phyloP scores from a whole-genome alignment of 345 rosid genomes.

The Gynandropsis gynandra region DNA sequence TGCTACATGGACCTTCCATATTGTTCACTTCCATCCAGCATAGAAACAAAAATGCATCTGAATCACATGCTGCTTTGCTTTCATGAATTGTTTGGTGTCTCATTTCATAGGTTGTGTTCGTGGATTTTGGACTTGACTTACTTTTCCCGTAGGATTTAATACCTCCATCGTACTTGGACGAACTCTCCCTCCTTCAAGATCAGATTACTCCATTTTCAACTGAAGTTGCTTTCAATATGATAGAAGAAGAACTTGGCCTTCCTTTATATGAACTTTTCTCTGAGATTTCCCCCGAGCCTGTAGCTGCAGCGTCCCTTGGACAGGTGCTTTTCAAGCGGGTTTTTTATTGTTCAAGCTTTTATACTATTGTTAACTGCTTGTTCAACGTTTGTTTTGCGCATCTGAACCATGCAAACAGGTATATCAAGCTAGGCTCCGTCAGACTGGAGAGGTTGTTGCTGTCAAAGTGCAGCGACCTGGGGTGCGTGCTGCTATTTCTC shows the following conservation, averaged over 20 bases:
- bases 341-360: slow-evolving; percentile 11
- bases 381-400: not conserved
- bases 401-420: slow-evolving; percentile 38
- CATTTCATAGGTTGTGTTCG: slow-evolving; percentile 3
- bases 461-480: slow-evolving; percentile 96
- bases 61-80: not conserved
- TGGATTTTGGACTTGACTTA: slow-evolving; percentile 3
- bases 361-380: slow-evolving; percentile 8
- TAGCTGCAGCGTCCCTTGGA: slow-evolving; percentile 92
- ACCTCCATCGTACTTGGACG: slow-evolving; percentile 79
- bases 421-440: slow-evolving; percentile 82
- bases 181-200: slow-evolving; percentile 83
- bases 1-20: not conserved
- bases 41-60: no score
- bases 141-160: slow-evolving; percentile 59
- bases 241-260: slow-evolving; percentile 71
- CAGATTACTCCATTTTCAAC: slow-evolving; percentile 85
- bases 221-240: slow-evolving; percentile 61
- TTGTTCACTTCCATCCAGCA: no score
- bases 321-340: slow-evolving; percentile 41
- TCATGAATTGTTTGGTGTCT: not conserved
- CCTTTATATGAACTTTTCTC: slow-evolving; percentile 64
- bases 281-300: slow-evolving; percentile 88
- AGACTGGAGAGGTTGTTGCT: slow-evolving; percentile 59
- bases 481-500: slow-evolving; percentile 83